Evolutionary conservation across 768 basidiomycete species (phyloP).

Genomic region (Lactifluus piperatus): DNA sequence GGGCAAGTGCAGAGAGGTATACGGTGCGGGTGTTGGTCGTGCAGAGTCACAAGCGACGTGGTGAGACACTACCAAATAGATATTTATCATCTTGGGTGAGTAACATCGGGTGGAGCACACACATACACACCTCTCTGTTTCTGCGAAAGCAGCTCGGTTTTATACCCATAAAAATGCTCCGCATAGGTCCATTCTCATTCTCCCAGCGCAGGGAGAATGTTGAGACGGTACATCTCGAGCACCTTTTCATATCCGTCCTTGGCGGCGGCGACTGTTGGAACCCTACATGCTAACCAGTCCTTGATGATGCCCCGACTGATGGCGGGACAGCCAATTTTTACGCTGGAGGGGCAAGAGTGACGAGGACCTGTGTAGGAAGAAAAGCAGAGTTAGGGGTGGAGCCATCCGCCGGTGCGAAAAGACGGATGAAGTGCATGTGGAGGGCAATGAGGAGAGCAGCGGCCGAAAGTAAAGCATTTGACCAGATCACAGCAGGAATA

Average conservation of each 20-base stretch:
- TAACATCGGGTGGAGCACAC: background rate
- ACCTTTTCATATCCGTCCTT: slow-evolving; percentile 60
- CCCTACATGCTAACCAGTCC: slow-evolving; percentile 65
- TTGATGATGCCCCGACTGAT: slow-evolving; percentile 61
- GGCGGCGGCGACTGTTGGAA: slow-evolving; percentile 25
- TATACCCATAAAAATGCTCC: slow-evolving; percentile 64
- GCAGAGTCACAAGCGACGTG: slow-evolving; percentile 6
- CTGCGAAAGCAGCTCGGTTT: slow-evolving; percentile 47
- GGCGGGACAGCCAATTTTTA: slow-evolving; percentile 55
- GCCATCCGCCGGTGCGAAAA: slow-evolving; percentile 51
- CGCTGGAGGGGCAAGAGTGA: slow-evolving; percentile 58
- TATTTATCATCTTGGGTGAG: background rate
- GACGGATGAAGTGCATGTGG: slow-evolving; percentile 52
- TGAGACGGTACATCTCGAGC: slow-evolving; percentile 66
- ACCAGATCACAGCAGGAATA: slow-evolving; percentile 45
- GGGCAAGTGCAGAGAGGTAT: background rate
- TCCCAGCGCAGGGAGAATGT: slow-evolving; percentile 59
- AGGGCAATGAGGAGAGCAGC: slow-evolving; percentile 47
- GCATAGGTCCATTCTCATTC: slow-evolving; percentile 85
- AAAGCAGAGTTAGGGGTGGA: slow-evolving; percentile 39
- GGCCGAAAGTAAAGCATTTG: slow-evolving; percentile 47
- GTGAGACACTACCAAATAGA: slow-evolving; percentile 2
- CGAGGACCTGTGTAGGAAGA: slow-evolving; percentile 61
- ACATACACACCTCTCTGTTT: slow-evolving; percentile 43
- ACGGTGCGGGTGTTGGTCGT: background rate